Evolutionary conservation across 1,139 yeast genomes (phyloP), one percentile per base, ranked within the genome.

Genomic region (Geotrichum fermentans): DNA sequence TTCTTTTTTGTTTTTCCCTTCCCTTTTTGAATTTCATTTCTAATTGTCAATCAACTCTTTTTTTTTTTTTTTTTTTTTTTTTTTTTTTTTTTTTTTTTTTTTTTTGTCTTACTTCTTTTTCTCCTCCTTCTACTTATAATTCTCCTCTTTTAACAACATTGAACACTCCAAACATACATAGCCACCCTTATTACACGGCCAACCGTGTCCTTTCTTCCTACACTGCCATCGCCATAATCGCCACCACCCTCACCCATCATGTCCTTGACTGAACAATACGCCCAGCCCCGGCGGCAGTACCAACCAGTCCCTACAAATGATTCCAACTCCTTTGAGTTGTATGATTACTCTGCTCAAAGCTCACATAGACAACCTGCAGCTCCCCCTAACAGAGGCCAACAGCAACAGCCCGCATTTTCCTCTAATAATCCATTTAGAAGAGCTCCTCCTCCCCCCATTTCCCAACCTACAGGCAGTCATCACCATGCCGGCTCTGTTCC

Each of bases 361-460:
- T 24, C n/a, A n/a, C 10, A 32, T 8, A n/a, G 26, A 17, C 45
- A 41, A 30, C 45, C 13, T 33, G 21, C 37, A 13, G 22, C 39
- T 22, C 38, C 45, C 4, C 22, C 45, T 21, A 24, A 20, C 22
- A 16, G 36, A 13, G 22, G 11, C 40, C 29, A 33, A n/a, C 13
- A 29, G 14, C 18, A 24, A 10, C 47, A 28, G 33, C 38, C 8
- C 35, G 47, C 44, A 10, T 47, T 47, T 18, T 47, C 51, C 16
- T 42, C 51, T n/a, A 50, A 50, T 36, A 50, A 50, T 41, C 52
- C 52, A 1, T 50, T 50, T 22, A 36, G 52, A 24, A 40, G 52
- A 33, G 35, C 42, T 16, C 40, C 50, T 26, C 45, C 46, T 5
- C 47, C 46, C n/a, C 40, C 44, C 7, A n/a, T 36, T 13, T 16